Conservation (phyloP, 2,329 filamentous ascomycete species). For the Camptophora hylomeconis region DNA sequence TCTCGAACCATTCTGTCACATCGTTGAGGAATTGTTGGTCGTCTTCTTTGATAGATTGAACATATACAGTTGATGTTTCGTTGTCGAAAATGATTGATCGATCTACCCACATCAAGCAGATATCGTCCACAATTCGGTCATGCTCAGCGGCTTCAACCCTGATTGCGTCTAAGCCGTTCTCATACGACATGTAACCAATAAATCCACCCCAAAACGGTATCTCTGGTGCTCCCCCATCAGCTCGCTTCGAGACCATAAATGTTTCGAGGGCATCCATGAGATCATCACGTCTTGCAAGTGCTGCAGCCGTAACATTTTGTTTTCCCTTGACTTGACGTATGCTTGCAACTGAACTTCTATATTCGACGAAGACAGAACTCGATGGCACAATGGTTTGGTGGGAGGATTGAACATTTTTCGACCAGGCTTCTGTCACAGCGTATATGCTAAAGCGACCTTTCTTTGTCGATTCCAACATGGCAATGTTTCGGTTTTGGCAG, state of each 20-base stretch:
- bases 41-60: constrained; percentile 50
- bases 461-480: constrained; percentile 25
- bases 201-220: constrained; percentile 68
- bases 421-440: constrained; percentile 43
- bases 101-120: constrained; percentile 64
- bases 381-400: too few relatives aligned
- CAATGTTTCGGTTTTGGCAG: too few relatives aligned
- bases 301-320: neutral
- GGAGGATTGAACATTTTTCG: constrained; percentile 4
- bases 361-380: too few relatives aligned
- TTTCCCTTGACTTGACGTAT: constrained; percentile 1
- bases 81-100: constrained; percentile 70
- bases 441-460: constrained; percentile 61
- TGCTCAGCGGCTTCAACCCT: constrained; percentile 11
- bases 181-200: constrained; percentile 74
- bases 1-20: constrained; percentile 19
- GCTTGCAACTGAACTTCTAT: too few relatives aligned
- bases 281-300: neutral
- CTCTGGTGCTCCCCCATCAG: constrained; percentile 21
- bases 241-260: constrained; percentile 23
- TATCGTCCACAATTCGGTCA: constrained; percentile 45
- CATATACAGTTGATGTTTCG: constrained; percentile 42
- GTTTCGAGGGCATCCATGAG: neutral
- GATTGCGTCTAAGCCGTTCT: constrained; percentile 45
- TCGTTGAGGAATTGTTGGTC: constrained; percentile 36